phyloP scores from a whole-genome alignment of 1,284 basidiomycete genomes.

The Pisolithus thermaeus region DNA sequence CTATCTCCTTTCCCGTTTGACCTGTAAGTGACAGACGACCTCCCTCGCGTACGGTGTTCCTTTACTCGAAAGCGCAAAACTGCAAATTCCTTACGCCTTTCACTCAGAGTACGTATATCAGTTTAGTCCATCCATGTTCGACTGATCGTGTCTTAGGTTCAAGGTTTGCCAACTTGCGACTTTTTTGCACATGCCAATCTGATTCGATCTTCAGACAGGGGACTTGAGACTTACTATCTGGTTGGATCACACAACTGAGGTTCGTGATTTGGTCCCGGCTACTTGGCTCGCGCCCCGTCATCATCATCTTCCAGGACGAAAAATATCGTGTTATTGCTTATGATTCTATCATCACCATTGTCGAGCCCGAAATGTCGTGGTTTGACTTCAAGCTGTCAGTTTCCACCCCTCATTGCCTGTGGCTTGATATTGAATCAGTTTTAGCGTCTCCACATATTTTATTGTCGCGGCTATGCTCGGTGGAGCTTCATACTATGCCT shows the following conservation, averaged over 20 bases:
- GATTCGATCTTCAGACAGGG: conserved; percentile 47
- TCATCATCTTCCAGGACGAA: conserved; percentile 34
- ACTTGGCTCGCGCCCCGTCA: conserved; percentile 4
- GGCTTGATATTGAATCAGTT: conserved; percentile 4
- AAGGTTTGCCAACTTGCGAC: conserved; percentile 41
- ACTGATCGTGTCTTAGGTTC: conserved; percentile 40
- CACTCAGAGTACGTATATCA: conserved; percentile 73
- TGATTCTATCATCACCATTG: conserved; percentile 76
- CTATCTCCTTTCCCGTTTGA: neutral
- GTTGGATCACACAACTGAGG: conserved; percentile 67
- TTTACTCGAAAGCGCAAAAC: conserved; percentile 57
- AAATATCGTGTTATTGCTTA: conserved; percentile 65
- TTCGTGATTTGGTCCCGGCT: conserved; percentile 29
- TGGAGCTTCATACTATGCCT: conserved; percentile 66
- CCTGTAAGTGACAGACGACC: conserved; percentile 46
- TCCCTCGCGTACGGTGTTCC: conserved; percentile 55
- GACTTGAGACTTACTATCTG: conserved; percentile 77
- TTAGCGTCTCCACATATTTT: conserved; percentile 71
- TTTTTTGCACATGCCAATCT: conserved; percentile 57
- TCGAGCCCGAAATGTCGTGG: conserved; percentile 75
- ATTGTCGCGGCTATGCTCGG: conserved; percentile 61
- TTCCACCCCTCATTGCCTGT: neutral
- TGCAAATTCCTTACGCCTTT: conserved; percentile 72
- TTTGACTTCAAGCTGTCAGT: conserved; percentile 79
- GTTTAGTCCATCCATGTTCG: conserved; percentile 7